A percentile compares a stretch with the other conserved stretches of the same genome.
Evolutionary conservation across 1,284 basidiomycete species (phyloP).

Genomic region (Crepidotus sp.): DNA sequence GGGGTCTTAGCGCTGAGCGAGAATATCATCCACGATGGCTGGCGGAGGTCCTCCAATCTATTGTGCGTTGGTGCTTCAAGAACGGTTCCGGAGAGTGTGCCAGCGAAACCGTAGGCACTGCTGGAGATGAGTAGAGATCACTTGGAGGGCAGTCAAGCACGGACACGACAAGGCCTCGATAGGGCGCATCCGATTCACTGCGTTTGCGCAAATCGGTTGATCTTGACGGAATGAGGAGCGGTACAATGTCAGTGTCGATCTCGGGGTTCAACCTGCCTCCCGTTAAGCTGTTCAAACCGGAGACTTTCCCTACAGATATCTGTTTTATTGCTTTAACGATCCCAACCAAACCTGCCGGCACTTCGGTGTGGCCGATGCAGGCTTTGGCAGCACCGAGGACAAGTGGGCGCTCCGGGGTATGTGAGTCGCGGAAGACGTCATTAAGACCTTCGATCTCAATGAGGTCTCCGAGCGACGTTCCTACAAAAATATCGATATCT

Average conservation of each 20-base stretch:
- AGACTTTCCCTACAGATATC: constrained; percentile 22
- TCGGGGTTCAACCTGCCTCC: constrained; percentile 26
- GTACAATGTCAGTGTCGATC: constrained; percentile 26
- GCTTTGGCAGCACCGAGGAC: constrained; percentile 29
- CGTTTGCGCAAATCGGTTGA: constrained; percentile 14
- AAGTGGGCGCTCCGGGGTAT: constrained; percentile 23
- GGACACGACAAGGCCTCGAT: constrained; percentile 26
- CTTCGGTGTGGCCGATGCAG: constrained; percentile 28
- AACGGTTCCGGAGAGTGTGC: constrained; percentile 28
- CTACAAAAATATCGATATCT: constrained; percentile 7
- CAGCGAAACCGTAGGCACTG: constrained; percentile 31
- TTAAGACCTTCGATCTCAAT: constrained; percentile 31
- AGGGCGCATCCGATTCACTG: constrained; percentile 12
- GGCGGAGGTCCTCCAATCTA: no score
- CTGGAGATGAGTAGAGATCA: neutral
- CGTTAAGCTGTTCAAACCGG: constrained; percentile 27
- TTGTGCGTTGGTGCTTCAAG: constrained; percentile 22
- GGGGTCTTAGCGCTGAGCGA: constrained; percentile 28
- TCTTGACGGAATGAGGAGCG: constrained; percentile 25
- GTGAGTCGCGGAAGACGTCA: constrained; percentile 26
- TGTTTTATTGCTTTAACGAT: constrained; percentile 25
- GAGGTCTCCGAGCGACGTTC: constrained; percentile 28
- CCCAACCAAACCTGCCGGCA: constrained; percentile 27
- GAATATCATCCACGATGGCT: constrained; percentile 20
- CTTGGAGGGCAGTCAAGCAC: constrained; percentile 4